phyloP scores from a whole-genome alignment of 148 eudicot genomes.

The Rhododendron griersonianum region DNA sequence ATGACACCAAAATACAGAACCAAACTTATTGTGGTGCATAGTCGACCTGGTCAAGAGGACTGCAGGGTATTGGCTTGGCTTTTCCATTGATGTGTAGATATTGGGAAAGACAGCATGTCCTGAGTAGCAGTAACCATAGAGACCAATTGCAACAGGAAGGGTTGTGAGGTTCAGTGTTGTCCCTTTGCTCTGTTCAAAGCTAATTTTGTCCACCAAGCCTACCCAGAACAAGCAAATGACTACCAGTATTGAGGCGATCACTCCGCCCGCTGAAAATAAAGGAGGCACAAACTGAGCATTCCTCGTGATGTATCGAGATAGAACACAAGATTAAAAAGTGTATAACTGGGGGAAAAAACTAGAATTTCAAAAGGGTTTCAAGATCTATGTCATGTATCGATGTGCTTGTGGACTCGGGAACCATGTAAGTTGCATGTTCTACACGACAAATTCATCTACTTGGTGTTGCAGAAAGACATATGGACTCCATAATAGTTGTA shows the following conservation, averaged over 20 bases:
- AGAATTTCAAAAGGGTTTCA: not conserved
- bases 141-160: constrained; percentile 89
- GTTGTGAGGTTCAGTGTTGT: constrained; percentile 55
- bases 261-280: constrained; percentile 80
- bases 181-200: constrained; percentile 40
- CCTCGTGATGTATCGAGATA: not conserved
- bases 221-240: constrained; percentile 77
- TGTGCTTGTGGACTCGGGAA: not conserved
- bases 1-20: not conserved
- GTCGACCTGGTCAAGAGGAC: constrained; percentile 73
- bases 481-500: not conserved
- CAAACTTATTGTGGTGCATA: not conserved
- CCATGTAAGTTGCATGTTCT: not conserved
- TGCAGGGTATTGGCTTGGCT: constrained; percentile 57
- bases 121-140: constrained; percentile 82
- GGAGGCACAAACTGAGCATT: not conserved
- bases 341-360: not conserved
- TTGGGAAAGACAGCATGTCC: constrained; percentile 98
- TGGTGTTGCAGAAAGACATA: not conserved
- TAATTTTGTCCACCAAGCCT: constrained; percentile 73
- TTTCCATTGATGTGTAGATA: constrained; percentile 85
- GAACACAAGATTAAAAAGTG: not conserved
- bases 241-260: constrained; percentile 76
- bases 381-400: not conserved
- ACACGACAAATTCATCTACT: not conserved